Conservation (phyloP, 257 asterid genomes). For the Primulina tabacum region DNA sequence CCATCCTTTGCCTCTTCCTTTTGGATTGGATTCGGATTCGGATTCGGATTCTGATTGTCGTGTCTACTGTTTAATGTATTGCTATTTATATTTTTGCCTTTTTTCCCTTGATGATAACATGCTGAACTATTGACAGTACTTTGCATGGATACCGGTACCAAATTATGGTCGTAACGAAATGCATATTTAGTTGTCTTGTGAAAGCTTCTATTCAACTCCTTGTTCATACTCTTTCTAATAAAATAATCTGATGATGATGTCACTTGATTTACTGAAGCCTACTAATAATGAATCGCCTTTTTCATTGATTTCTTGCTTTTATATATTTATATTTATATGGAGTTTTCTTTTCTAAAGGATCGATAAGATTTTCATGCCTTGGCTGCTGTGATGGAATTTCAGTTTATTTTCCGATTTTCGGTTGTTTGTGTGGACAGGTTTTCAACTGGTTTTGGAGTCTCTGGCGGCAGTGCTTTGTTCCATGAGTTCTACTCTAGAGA, state of each 20-base stretch:
- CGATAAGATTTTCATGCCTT: background rate
- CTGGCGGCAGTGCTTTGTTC: conserved; percentile 55
- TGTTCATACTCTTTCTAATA: too few species aligned
- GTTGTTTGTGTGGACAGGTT: conserved; percentile 44
- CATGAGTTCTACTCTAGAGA: conserved; percentile 57
- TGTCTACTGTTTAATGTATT: background rate
- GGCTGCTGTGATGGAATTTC: background rate
- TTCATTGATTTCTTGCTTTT: background rate
- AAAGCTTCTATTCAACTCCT: too few species aligned
- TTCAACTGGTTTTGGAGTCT: conserved; percentile 61
- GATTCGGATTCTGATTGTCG: background rate
- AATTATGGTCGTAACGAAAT: background rate
- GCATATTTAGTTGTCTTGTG: too few species aligned
- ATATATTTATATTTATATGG: background rate
- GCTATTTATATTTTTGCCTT: background rate
- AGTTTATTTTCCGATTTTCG: background rate
- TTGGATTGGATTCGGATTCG: too few species aligned
- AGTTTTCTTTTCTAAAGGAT: background rate
- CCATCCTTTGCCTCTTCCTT: background rate
- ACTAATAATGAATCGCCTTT: too few species aligned
- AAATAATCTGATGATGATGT: background rate
- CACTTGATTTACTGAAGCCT: background rate
- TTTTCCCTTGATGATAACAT: background rate
- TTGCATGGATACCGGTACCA: background rate
- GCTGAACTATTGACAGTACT: background rate